phyloP scores from a whole-genome alignment of 2,329 filamentous ascomycete species.

The Coleophoma eucalyptorum region DNA sequence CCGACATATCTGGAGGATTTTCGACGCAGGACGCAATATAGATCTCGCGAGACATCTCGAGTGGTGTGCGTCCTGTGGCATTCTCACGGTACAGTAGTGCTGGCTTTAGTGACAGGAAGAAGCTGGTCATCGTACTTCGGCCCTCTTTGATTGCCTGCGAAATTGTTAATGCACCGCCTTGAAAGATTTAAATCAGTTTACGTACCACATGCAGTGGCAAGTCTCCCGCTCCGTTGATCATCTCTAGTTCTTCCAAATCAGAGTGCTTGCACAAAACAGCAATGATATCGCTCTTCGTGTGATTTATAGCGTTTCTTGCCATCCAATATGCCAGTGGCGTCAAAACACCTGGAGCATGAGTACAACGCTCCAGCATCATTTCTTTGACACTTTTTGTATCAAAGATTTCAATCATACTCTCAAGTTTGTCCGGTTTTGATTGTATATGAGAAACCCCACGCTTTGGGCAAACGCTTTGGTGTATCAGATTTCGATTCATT shows the following conservation, averaged over 20 bases:
- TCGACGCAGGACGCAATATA: conserved; percentile 33
- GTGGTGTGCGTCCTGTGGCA: conserved; percentile 69
- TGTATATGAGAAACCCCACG: not conserved
- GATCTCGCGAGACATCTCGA: conserved; percentile 60
- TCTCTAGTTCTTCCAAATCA: conserved; percentile 48
- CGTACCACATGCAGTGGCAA: conserved; percentile 57
- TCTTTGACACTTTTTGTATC: conserved; percentile 50
- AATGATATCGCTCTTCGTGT: conserved; percentile 36
- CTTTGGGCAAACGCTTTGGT: conserved; percentile 41
- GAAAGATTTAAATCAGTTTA: conserved; percentile 25
- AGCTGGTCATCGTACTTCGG: conserved; percentile 13
- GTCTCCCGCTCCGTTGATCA: conserved; percentile 62
- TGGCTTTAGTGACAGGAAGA: conserved; percentile 18
- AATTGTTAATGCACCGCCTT: conserved; percentile 30
- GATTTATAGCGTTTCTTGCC: conserved; percentile 5
- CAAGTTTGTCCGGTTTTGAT: conserved; percentile 28
- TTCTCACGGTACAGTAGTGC: conserved; percentile 65
- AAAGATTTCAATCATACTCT: conserved; percentile 52
- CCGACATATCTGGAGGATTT: conserved; percentile 16
- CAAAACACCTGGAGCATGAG: conserved; percentile 44
- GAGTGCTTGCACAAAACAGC: conserved; percentile 50
- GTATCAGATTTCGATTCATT: conserved; percentile 64
- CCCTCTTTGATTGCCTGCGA: conserved; percentile 26
- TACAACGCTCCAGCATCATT: conserved; percentile 56
- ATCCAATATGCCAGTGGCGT: conserved; percentile 65